Base-by-base conservation (phyloP, 352 stramenopile species). In the Phytophthora nicotianae region DNA sequence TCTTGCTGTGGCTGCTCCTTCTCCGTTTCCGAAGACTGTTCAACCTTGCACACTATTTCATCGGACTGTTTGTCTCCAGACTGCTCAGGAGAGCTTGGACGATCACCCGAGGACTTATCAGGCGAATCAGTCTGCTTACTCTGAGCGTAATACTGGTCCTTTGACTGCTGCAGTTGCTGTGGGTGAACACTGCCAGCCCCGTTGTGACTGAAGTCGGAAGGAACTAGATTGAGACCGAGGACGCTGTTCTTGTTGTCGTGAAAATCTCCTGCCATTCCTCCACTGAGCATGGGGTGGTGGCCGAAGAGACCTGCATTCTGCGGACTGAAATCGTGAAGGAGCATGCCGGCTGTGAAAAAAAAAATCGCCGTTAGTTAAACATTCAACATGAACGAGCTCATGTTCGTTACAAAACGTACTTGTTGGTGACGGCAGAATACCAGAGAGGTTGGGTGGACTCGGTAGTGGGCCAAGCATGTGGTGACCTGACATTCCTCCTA, bases 251-350 rank as follows among this genome's bases (percentile, higher is more conserved):
- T 84, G 40, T 75, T 77, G 50, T 86, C 70, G 11, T 75, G 68
- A 21, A 82, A 71, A n/a, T 75, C 58, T 38, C 53, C 60, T 2
- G 62, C 29, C 29, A 76, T 53, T 1, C 60, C 50, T 42, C 62
- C 49, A 50, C 56, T 19, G 23, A 69, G 61, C 58, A 81, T 74
- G 17, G 62, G 58, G 49, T 87, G 77, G 24, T 90, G 77, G 32
- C 74, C 74, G 49, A 79, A 81, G 6, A 85, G 63, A 17, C 71
- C 67, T 26, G 57, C 72, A 50, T 81, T 79, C 52, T 88, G 80
- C 0, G 81, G 78, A 26, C 81, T 93, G 61, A 93, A 91, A 7
- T 93, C 84, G 43, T 93, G 81, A 24, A 93, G 67, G 9, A 93
- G 69, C 84, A 93, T 91, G 32, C 75, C 86, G 0, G 84, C 81